Percentiles rank a stretch among this genome's conserved stretches.
Conservation (phyloP, 192 early-diverging fungal species). For the Coemansia sp. region DNA sequence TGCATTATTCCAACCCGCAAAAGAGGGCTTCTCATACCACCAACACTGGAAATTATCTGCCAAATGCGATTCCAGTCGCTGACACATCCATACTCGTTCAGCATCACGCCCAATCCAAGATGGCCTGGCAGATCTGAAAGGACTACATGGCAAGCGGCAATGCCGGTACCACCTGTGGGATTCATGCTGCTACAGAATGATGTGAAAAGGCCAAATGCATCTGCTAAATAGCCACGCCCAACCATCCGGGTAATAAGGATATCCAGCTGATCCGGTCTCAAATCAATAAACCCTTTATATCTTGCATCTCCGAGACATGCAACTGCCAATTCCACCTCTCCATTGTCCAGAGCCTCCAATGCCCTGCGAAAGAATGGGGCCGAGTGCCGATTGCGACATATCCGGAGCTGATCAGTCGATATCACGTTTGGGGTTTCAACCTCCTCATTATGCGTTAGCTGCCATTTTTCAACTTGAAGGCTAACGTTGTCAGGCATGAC, state of each 20-base stretch:
- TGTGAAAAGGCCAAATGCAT: conserved; percentile 20
- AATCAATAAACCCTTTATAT: conserved; percentile 2
- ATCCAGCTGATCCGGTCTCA: conserved; percentile 15
- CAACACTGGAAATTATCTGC: conserved; percentile 10
- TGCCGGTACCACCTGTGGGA: not conserved
- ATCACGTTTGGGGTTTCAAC: conserved; percentile 7
- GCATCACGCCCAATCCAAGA: not conserved
- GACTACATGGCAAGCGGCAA: conserved; percentile 11
- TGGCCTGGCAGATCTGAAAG: conserved; percentile 14
- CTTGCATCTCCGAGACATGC: conserved; percentile 15
- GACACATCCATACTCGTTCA: conserved; percentile 9
- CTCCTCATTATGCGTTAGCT: conserved; percentile 12
- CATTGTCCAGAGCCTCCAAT: conserved; percentile 15
- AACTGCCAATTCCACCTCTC: conserved; percentile 12
- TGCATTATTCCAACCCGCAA: conserved; percentile 3
- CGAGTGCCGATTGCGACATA: conserved; percentile 14
- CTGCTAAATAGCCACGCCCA: conserved; percentile 6
- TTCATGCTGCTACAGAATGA: conserved; percentile 19
- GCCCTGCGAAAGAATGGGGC: conserved; percentile 30
- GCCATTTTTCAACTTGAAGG: conserved; percentile 30
- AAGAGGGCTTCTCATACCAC: not conserved
- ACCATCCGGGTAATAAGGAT: conserved; percentile 21
- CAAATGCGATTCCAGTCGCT: conserved; percentile 39
- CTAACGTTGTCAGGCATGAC: conserved; percentile 28
- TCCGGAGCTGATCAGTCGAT: conserved; percentile 12